Conservation (phyloP, 306 rosid species). For the Corylus americana region DNA sequence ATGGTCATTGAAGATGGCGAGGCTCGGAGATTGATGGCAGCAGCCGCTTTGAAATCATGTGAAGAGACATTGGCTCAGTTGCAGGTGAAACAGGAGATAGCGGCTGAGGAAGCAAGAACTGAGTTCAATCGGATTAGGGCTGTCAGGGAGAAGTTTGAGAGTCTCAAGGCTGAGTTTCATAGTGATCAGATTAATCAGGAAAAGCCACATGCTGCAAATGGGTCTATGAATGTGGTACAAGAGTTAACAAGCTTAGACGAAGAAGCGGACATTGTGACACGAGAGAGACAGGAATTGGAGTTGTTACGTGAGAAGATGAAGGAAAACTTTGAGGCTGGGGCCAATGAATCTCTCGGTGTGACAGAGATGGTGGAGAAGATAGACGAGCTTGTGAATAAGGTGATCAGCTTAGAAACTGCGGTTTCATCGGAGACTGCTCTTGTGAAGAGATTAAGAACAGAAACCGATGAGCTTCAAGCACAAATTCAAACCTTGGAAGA, state of each 20-base stretch:
- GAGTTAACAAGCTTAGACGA: slow-evolving; percentile 29
- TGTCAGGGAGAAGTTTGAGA: slow-evolving; percentile 46
- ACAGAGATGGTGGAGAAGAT: slow-evolving; percentile 86
- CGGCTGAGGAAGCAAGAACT: slow-evolving; percentile 57
- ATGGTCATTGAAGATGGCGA: slow-evolving; percentile 71
- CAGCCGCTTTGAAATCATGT: slow-evolving; percentile 78
- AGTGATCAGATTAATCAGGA: slow-evolving; percentile 28
- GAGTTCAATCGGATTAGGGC: slow-evolving; percentile 61
- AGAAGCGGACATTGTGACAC: slow-evolving; percentile 23
- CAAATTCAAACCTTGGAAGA: slow-evolving; percentile 62
- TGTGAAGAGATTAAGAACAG: slow-evolving; percentile 59
- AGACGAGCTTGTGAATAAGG: slow-evolving; percentile 80
- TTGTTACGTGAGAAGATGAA: slow-evolving; percentile 47
- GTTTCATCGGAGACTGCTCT: slow-evolving; percentile 75
- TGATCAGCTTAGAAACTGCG: slow-evolving; percentile 69
- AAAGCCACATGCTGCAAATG: slow-evolving; percentile 28
- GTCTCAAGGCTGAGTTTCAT: slow-evolving; percentile 53
- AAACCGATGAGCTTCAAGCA: slow-evolving; percentile 67
- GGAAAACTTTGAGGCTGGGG: slow-evolving; percentile 49
- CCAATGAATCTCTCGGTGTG: slow-evolving; percentile 52
- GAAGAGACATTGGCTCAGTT: slow-evolving; percentile 61
- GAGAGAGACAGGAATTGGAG: slow-evolving; percentile 50
- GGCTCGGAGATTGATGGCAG: slow-evolving; percentile 91
- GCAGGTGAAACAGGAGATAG: slow-evolving; percentile 61
- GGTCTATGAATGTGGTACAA: slow-evolving; percentile 15